phyloP scores from a whole-genome alignment of 106 monocot species.

The Ottelia alismoides region DNA sequence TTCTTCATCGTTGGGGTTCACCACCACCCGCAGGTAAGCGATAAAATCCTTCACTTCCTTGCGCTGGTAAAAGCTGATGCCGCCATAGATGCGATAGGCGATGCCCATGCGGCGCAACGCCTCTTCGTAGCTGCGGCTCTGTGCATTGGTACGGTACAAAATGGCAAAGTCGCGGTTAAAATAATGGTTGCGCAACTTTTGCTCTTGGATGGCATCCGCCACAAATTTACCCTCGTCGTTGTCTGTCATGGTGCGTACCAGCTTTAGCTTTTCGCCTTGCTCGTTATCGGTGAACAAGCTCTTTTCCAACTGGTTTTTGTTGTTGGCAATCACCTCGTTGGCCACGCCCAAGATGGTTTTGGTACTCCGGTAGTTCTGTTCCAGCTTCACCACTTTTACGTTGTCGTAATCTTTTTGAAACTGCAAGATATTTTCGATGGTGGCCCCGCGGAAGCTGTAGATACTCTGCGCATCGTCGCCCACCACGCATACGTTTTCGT shows the following conservation, averaged over 20 bases:
- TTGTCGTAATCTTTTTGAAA: too few species aligned
- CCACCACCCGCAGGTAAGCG: not conserved
- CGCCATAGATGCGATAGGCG: too few species aligned
- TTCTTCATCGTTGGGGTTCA: not conserved
- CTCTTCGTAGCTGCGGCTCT: too few species aligned
- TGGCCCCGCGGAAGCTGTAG: not conserved
- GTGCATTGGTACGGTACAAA: not conserved
- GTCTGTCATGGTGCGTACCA: not conserved
- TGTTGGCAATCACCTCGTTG: not conserved
- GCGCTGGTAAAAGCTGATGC: not conserved
- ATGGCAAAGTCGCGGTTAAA: not conserved
- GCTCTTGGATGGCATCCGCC: not conserved
- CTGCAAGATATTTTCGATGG: not conserved
- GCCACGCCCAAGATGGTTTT: not conserved
- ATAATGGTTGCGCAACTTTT: not conserved
- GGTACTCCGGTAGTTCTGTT: not conserved
- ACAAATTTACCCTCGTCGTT: not conserved
- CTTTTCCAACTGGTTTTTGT: not conserved
- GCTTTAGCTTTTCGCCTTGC: not conserved
- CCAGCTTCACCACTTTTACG: not conserved
- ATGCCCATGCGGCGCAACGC: too few species aligned
- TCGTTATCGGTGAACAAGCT: not conserved
- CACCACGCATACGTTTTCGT: not conserved
- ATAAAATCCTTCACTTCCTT: not conserved
- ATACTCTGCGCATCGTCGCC: not conserved